phyloP scores from a whole-genome alignment of 2,329 filamentous ascomycete genomes.

The Cladosporium halotolerans region DNA sequence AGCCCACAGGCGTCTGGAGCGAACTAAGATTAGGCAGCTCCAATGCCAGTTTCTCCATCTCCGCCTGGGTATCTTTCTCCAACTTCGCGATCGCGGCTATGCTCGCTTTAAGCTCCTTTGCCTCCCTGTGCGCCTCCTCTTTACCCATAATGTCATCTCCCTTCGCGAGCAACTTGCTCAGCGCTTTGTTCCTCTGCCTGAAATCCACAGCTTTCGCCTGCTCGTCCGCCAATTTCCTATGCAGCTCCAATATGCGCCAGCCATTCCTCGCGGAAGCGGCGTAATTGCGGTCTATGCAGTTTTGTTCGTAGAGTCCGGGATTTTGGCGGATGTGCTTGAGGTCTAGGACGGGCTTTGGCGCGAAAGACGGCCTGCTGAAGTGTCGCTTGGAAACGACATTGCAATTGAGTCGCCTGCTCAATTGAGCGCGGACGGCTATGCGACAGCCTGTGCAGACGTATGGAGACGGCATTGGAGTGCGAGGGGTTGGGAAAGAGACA shows the following conservation, averaged over 20 bases:
- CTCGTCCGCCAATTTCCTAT: conserved; percentile 41
- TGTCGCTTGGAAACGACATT: conserved; percentile 12
- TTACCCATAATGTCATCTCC: conserved; percentile 18
- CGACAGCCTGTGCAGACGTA: conserved; percentile 3
- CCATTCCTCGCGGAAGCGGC: conserved; percentile 46
- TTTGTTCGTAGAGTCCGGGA: conserved; percentile 70
- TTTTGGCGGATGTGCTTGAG: conserved; percentile 87
- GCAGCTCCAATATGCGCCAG: conserved; percentile 47
- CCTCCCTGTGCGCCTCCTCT: conserved; percentile 53
- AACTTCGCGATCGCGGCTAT: conserved; percentile 55
- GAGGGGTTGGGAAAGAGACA: background rate
- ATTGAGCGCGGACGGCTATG: background rate
- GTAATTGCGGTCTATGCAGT: conserved; percentile 84
- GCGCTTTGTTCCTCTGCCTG: conserved; percentile 59
- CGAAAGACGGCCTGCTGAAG: conserved; percentile 58
- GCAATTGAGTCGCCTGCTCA: background rate
- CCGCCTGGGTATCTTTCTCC: conserved; percentile 53
- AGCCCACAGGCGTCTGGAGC: conserved; percentile 64
- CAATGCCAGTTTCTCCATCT: conserved; percentile 69
- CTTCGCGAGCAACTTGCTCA: conserved; percentile 50
- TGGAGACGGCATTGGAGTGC: conserved; percentile 6
- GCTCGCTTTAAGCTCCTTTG: conserved; percentile 57
- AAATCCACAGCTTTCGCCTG: conserved; percentile 56
- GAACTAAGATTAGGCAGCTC: conserved; percentile 84
- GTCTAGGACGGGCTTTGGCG: conserved; percentile 73